Percentiles rank a stretch among this genome's conserved stretches.
Evolutionary conservation across 257 asterid species (phyloP).

Genomic region (Salvia miltiorrhiza): DNA sequence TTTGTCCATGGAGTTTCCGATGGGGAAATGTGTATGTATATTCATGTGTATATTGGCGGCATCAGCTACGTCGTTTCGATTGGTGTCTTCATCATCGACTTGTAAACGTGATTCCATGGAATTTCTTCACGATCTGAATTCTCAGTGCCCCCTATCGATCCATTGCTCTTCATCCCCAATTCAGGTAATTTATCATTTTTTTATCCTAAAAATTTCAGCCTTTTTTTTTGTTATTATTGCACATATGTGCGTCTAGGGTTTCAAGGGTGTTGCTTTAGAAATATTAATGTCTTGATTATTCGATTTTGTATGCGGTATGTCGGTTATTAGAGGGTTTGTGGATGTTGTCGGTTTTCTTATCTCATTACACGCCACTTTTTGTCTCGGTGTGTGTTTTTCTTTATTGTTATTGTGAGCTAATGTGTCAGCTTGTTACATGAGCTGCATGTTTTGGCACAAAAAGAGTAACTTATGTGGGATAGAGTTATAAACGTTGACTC

Average conservation of each 20-base stretch:
- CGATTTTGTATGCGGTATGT: not conserved
- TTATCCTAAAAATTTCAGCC: not conserved
- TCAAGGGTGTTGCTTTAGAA: not conserved
- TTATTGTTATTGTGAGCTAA: not conserved
- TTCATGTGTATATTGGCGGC: slow-evolving; percentile 29
- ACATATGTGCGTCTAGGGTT: not conserved
- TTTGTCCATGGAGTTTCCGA: slow-evolving; percentile 29
- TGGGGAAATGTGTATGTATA: slow-evolving; percentile 21
- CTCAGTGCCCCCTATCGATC: slow-evolving; percentile 33
- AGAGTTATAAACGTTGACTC: not conserved
- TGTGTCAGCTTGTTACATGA: not conserved
- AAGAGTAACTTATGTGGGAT: not conserved
- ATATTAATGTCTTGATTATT: not conserved
- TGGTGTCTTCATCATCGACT: slow-evolving; percentile 18
- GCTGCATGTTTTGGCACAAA: not conserved
- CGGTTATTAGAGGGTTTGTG: not conserved
- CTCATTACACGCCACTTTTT: not conserved
- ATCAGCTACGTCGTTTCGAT: slow-evolving; percentile 21
- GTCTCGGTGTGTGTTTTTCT: not conserved
- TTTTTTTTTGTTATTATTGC: not conserved
- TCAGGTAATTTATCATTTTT: slow-evolving; percentile 20
- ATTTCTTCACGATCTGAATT: slow-evolving; percentile 38
- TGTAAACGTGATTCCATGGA: slow-evolving; percentile 25
- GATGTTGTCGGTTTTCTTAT: not conserved
- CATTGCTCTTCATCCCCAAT: slow-evolving; percentile 28